A percentile compares a stretch with the other conserved stretches of the same genome.
Conservation (phyloP, 768 basidiomycete genomes). For the Butyriboletus loyo region DNA sequence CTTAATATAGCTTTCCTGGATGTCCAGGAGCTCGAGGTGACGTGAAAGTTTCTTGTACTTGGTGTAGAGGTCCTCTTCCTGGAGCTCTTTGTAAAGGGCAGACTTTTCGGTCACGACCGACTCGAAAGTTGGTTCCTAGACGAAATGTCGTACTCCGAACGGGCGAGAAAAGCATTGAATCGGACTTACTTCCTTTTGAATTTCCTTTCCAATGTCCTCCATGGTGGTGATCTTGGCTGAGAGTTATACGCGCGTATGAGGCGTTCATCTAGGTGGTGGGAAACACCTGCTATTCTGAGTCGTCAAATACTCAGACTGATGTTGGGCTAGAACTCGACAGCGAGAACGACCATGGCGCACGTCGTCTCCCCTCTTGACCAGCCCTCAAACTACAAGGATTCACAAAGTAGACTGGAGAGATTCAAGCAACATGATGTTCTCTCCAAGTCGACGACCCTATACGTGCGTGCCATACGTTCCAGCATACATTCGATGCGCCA, state of each 20-base stretch:
- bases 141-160: background rate
- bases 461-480: constrained; percentile 53
- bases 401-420: constrained; percentile 77
- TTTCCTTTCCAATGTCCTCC: constrained; percentile 89
- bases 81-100: constrained; percentile 80
- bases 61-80: constrained; percentile 90
- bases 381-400: constrained; percentile 97
- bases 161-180: background rate
- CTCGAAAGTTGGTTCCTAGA: constrained; percentile 87
- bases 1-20: constrained; percentile 96
- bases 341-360: constrained; percentile 64
- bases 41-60: constrained; percentile 96
- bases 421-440: constrained; percentile 79
- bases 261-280: constrained; percentile 28
- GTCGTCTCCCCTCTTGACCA: constrained; percentile 83
- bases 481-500: constrained; percentile 17
- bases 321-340: background rate
- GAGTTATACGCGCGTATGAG: constrained; percentile 20
- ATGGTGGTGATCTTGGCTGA: constrained; percentile 41
- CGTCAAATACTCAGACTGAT: background rate
- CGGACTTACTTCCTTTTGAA: constrained; percentile 67
- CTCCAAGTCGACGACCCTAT: constrained; percentile 81
- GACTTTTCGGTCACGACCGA: constrained; percentile 87
- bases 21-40: constrained; percentile 93
- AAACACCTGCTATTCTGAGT: constrained; percentile 28